These are phyloP conservation scores for Pichia exigua DNA, from an alignment of 805 yeast genomes.

Conservation along the genomic window DNA sequence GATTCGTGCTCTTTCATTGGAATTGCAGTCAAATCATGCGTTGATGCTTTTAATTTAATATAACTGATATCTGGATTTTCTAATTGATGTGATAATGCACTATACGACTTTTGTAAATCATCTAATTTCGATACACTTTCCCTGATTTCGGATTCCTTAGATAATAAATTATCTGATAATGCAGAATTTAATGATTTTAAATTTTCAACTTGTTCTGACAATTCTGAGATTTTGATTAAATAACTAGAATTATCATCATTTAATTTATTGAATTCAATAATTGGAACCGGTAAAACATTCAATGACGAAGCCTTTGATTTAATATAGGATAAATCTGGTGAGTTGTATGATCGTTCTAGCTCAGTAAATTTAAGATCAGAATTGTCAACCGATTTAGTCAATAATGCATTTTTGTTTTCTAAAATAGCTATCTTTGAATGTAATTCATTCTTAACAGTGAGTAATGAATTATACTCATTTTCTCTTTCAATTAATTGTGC, in stretches of 20 bases:
- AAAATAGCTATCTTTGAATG: neutral
- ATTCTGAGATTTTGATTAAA: neutral
- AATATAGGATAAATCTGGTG: constrained; percentile 11
- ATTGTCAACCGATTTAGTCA: neutral
- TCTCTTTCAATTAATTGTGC: constrained; percentile 2
- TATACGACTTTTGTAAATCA: neutral
- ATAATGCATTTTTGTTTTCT: neutral
- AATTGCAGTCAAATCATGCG: constrained; percentile 22
- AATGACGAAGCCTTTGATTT: neutral
- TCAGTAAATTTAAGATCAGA: constrained; percentile 4
- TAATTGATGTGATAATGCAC: constrained; percentile 3
- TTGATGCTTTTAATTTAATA: constrained; percentile 23
- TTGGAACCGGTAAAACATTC: constrained; percentile 9
- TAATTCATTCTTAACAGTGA: neutral
- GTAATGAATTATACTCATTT: neutral
- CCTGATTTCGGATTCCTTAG: neutral
- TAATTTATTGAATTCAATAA: constrained; percentile 21
- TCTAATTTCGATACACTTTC: neutral
- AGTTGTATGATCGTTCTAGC: constrained; percentile 8
- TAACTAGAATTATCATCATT: neutral
- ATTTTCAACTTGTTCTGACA: neutral
- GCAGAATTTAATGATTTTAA: neutral
- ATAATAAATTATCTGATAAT: neutral
- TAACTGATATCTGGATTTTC: constrained; percentile 29
- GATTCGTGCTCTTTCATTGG: constrained; percentile 18